These are phyloP conservation scores for Penicillium paradoxum DNA, from an alignment of 495 filamentous ascomycete genomes.

Conservation along the genomic window DNA sequence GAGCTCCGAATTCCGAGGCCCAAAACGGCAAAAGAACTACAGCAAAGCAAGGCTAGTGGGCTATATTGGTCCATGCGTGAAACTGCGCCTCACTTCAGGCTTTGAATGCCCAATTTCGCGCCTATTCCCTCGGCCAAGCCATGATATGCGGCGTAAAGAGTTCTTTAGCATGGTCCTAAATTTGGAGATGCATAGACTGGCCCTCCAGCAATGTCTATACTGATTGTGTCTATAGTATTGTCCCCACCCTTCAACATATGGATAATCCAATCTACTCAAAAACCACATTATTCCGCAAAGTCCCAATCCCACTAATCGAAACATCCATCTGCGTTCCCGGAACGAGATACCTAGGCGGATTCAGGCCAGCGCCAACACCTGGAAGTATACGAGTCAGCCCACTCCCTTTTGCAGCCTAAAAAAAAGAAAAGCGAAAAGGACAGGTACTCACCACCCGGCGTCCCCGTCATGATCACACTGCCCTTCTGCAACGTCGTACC, in stretches of 20 bases:
- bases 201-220: not conserved
- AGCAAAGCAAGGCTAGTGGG: not conserved
- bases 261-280: conserved; percentile 9
- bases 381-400: not conserved
- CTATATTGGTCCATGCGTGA: conserved; percentile 3
- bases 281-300: conserved; percentile 28
- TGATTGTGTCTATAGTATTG: not conserved
- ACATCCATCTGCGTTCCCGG: conserved; percentile 40
- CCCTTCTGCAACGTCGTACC: conserved; percentile 70
- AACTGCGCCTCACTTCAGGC: not conserved
- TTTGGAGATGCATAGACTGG: not conserved
- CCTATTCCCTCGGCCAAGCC: not conserved
- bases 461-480: conserved; percentile 73
- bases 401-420: not conserved
- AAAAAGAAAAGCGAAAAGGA: not conserved
- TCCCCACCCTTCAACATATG: not conserved
- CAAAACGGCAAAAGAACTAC: not conserved
- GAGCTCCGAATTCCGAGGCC: not conserved
- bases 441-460: conserved; percentile 34
- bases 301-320: conserved; percentile 31
- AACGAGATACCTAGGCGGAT: conserved; percentile 29
- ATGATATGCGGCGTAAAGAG: not conserved
- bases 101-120: not conserved
- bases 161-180: not conserved
- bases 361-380: conserved; percentile 32